Evolutionary conservation across 768 basidiomycete genomes (phyloP).

Genomic region (Amyloporia xantha): DNA sequence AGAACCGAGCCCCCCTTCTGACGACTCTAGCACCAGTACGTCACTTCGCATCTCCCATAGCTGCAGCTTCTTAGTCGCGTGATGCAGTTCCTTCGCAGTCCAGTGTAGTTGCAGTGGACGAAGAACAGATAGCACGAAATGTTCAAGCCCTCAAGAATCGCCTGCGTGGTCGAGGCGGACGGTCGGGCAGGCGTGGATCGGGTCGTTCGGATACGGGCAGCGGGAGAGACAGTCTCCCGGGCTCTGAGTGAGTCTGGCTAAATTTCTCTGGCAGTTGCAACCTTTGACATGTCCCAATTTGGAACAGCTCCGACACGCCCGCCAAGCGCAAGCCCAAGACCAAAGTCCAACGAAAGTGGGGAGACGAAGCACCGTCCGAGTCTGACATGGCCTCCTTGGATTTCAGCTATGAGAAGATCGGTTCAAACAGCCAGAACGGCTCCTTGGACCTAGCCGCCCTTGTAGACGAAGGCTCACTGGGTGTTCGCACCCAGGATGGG

Average conservation of each 20-base stretch:
- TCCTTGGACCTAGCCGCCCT: conserved; percentile 49
- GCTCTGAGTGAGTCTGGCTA: conserved; percentile 61
- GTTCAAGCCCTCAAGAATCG: conserved; percentile 86
- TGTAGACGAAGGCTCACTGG: conserved; percentile 68
- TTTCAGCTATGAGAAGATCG: conserved; percentile 60
- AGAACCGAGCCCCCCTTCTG: conserved; percentile 43
- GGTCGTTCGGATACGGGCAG: conserved; percentile 44
- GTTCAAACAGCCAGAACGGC: conserved; percentile 27
- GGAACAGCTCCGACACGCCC: conserved; percentile 52
- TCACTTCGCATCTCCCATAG: background rate
- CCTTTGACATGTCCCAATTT: background rate
- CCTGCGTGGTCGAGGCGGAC: conserved; percentile 66
- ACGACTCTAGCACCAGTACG: conserved; percentile 56
- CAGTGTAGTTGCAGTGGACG: conserved; percentile 55
- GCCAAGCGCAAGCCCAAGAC: conserved; percentile 47
- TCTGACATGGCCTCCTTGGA: conserved; percentile 92
- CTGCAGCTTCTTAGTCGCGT: background rate
- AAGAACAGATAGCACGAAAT: conserved; percentile 88
- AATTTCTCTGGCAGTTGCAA: background rate
- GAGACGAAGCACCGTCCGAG: conserved; percentile 70
- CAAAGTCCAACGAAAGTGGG: conserved; percentile 87
- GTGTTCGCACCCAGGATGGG: conserved; percentile 67
- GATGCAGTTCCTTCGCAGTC: conserved; percentile 41
- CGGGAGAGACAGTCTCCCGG: conserved; percentile 54
- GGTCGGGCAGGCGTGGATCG: conserved; percentile 43